Base-by-base conservation (phyloP, 768 basidiomycete genomes). In the Termitomyces sp. region DNA sequence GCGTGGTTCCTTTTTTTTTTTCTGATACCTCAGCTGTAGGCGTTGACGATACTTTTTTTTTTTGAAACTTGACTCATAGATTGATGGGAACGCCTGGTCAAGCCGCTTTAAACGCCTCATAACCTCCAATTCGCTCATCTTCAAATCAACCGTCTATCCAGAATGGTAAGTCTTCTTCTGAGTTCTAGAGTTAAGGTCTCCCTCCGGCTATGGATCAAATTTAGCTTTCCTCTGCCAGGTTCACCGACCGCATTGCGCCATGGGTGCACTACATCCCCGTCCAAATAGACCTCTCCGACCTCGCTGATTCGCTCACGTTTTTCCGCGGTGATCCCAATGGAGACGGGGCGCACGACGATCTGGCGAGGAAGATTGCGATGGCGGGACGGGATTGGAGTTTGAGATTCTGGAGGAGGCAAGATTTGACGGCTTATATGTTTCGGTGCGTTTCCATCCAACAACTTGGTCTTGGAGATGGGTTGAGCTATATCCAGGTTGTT, bases 201-300 rank as follows among this genome's bases (percentile, higher is more conserved):
- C 4, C 21, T 16, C 34, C 49, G 25, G 7, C 41, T 53, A 21
- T 27, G 17, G 12, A 27, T 42, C 5, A 23, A 43, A 25, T 17
- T 9, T 12, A 37, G 14, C 35, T 14, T 44, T 16, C 25, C 10
- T n/a, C 10, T 46, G 17, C 29, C 55, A 82, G 81, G 82, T 84
- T 75, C 54, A 72, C 64, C 5, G 80, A 83, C 53, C 74, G 82
- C 23, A 71, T 82, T 49, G 75, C 71, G 29, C 83, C 86, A 0
- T 89, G 86, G 86, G 79, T 87, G 4, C 88, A 90, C 67, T 90
- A 86, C 62, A 76, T 90, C 14, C 88, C 89, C 2, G 71, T 90
- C 9, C 82, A 85, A 63, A 73, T 0, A 85, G 89, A 58, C 17
- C 27, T 46, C 8, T 44, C 43, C 8, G 43, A 44, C 25, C 43